phyloP scores from a whole-genome alignment of 306 rosid genomes.

The Gynostemma pentaphyllum region DNA sequence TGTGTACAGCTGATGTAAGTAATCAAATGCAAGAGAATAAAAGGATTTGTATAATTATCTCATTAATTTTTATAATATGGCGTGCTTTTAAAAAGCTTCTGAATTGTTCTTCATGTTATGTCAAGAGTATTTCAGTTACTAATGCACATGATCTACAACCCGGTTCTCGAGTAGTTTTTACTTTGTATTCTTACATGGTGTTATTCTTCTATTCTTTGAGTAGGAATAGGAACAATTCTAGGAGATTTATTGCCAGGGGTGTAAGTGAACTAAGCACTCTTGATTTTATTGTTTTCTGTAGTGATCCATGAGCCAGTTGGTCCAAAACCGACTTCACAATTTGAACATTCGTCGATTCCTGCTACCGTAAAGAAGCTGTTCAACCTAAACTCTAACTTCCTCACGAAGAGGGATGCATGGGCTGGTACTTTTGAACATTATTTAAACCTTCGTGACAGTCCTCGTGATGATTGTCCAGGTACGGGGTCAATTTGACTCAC shows the following conservation, averaged over 20 bases:
- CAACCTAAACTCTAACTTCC: constrained; percentile 86
- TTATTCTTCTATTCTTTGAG: neutral
- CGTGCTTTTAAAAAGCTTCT: neutral
- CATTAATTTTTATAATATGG: neutral
- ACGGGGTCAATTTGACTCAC: neutral
- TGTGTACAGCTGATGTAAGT: neutral
- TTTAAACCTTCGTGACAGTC: constrained; percentile 55
- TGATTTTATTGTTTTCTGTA: constrained; percentile 22
- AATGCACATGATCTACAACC: too few species aligned
- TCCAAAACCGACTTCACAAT: constrained; percentile 68
- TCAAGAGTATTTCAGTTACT: too few species aligned
- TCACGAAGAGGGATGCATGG: constrained; percentile 98
- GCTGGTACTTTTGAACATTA: constrained; percentile 81
- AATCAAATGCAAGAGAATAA: neutral
- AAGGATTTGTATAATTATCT: neutral
- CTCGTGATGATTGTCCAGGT: constrained; percentile 96
- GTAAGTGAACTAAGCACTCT: neutral
- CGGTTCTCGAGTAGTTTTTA: too few species aligned
- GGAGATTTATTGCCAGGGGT: neutral
- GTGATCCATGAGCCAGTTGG: constrained; percentile 79
- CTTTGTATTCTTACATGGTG: neutral
- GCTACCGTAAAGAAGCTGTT: constrained; percentile 91
- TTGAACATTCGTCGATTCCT: constrained; percentile 79
- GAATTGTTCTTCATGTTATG: too few species aligned
- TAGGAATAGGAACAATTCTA: neutral